phyloP scores from a whole-genome alignment of 2,329 filamentous ascomycete species.

The Neonectria punicea region DNA sequence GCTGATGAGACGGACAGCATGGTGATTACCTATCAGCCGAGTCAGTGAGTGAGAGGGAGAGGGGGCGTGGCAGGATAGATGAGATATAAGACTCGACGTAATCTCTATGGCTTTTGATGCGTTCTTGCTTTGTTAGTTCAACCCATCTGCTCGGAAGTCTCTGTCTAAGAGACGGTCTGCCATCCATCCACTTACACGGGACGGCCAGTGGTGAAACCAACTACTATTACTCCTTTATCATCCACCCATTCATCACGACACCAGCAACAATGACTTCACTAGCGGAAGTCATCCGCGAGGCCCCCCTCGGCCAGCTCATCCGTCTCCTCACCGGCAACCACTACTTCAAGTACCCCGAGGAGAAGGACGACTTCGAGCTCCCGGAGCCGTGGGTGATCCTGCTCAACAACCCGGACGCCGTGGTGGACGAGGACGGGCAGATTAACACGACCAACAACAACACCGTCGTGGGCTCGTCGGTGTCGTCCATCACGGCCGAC shows the following conservation, averaged over 20 bases:
- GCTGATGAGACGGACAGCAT: background rate
- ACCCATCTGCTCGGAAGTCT: background rate
- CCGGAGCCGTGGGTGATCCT: slow-evolving; percentile 55
- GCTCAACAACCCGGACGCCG: slow-evolving; percentile 44
- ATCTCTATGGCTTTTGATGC: slow-evolving; percentile 2
- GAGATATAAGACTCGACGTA: slow-evolving; percentile 17
- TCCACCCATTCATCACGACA: background rate
- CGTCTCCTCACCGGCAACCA: slow-evolving; percentile 63
- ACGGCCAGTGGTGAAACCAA: background rate
- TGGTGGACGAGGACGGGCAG: slow-evolving; percentile 29
- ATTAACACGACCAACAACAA: slow-evolving; percentile 21
- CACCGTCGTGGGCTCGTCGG: slow-evolving; percentile 34
- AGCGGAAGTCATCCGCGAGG: slow-evolving; percentile 60
- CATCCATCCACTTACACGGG: slow-evolving; percentile 9
- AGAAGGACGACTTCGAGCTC: slow-evolving; percentile 63
- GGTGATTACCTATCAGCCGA: slow-evolving; percentile 18
- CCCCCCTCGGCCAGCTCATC: slow-evolving; percentile 68
- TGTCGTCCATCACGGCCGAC: slow-evolving; percentile 37
- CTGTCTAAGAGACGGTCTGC: background rate
- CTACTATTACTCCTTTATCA: background rate
- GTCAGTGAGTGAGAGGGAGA: background rate
- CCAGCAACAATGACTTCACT: slow-evolving; percentile 29
- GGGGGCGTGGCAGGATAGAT: background rate
- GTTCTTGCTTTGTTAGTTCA: background rate
- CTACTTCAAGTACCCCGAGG: slow-evolving; percentile 69